Conservation (phyloP, 257 asterid genomes). For the Buddleja alternifolia region DNA sequence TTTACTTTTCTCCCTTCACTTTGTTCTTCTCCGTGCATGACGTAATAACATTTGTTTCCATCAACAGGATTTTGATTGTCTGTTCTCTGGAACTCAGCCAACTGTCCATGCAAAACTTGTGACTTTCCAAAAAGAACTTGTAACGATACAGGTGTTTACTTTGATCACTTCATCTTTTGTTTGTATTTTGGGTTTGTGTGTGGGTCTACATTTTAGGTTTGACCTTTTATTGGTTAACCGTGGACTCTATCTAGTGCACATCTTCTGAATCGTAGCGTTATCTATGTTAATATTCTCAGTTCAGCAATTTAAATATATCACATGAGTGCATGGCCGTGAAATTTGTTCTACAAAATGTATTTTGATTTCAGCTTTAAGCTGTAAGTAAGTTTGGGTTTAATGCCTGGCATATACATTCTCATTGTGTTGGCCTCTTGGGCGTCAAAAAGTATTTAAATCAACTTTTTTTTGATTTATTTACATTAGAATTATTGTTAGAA, state of each 20-base stretch:
- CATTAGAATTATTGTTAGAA: constrained; percentile 7
- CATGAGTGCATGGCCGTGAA: not conserved
- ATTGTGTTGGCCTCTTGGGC: not conserved
- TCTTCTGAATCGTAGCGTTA: constrained; percentile 8
- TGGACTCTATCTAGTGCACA: constrained; percentile 3
- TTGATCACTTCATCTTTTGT: constrained; percentile 14
- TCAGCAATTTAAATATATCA: not conserved
- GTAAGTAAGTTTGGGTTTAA: constrained; percentile 18
- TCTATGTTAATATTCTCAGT: not conserved
- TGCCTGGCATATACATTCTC: not conserved
- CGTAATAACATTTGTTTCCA: constrained; percentile 28
- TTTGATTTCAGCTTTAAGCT: constrained; percentile 13
- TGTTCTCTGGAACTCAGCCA: constrained; percentile 68
- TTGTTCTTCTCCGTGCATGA: constrained; percentile 12
- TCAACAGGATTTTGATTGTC: constrained; percentile 75
- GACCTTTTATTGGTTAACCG: constrained; percentile 5
- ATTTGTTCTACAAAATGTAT: not conserved
- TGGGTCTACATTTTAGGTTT: not conserved
- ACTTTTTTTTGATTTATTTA: not conserved
- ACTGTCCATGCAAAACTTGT: constrained; percentile 81
- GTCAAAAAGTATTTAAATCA: not conserved
- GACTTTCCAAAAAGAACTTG: constrained; percentile 74
- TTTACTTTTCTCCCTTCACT: constrained; percentile 20
- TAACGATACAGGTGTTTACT: constrained; percentile 58
- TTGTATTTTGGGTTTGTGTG: not conserved